Evolutionary conservation across 176 grass and related monocot species (phyloP).

Genomic region (Pontederia paniculata): DNA sequence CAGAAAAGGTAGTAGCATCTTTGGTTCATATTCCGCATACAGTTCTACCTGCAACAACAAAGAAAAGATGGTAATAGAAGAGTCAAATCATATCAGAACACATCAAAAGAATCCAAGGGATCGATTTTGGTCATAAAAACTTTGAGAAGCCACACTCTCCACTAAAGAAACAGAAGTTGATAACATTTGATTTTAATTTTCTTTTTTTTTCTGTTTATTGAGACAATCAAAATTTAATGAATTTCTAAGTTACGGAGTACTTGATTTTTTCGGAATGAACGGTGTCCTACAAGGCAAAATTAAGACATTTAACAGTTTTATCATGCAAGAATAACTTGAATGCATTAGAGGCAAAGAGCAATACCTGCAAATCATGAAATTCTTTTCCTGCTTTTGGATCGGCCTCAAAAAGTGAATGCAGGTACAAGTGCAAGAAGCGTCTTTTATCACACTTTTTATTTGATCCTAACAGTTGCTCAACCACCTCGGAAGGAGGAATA

Average conservation of each 20-base stretch:
- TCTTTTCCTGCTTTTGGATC: constrained; percentile 87
- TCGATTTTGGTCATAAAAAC: too few species aligned
- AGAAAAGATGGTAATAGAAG: neutral
- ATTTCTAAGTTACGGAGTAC: too few species aligned
- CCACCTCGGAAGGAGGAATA: constrained; percentile 75
- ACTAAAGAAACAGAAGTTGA: too few species aligned
- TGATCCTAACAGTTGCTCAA: constrained; percentile 50
- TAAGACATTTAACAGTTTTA: too few species aligned
- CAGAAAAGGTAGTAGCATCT: constrained; percentile 82
- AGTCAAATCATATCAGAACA: too few species aligned
- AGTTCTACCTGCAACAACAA: constrained; percentile 56
- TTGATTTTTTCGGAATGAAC: too few species aligned
- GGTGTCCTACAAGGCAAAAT: too few species aligned
- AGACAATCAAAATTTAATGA: too few species aligned
- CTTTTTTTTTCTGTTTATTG: too few species aligned
- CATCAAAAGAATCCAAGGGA: too few species aligned
- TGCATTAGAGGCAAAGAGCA: neutral
- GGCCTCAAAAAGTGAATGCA: constrained; percentile 86
- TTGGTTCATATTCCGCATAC: constrained; percentile 87
- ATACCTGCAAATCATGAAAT: constrained; percentile 94
- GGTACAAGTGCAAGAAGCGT: constrained; percentile 73
- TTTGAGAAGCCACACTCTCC: too few species aligned
- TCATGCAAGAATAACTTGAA: neutral
- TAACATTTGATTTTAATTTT: too few species aligned
- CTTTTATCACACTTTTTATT: constrained; percentile 53